Percentiles rank a stretch among this genome's conserved stretches.
phyloP scores from a whole-genome alignment of 768 basidiomycete species.

The Tylopilus cervinicoccineus region DNA sequence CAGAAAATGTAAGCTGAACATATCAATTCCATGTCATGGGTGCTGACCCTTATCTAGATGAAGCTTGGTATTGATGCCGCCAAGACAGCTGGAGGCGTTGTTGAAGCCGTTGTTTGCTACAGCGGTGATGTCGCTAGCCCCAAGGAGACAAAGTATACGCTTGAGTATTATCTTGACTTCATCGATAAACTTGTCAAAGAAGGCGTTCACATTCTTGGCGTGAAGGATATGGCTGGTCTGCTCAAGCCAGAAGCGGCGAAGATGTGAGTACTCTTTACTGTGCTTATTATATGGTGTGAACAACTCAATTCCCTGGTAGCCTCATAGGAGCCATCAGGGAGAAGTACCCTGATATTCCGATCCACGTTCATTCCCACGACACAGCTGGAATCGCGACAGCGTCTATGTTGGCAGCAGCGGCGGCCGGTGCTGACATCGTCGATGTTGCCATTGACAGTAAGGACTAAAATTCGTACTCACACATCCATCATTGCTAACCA shows the following conservation, averaged over 20 bases:
- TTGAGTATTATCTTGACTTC: slow-evolving; percentile 96
- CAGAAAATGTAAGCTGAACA: slow-evolving; percentile 61
- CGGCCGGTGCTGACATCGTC: slow-evolving; percentile 96
- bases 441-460: slow-evolving; percentile 98
- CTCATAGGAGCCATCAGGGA: slow-evolving; percentile 93
- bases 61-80: slow-evolving; percentile 98
- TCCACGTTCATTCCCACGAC: slow-evolving; percentile 99
- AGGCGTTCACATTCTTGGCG: slow-evolving; percentile 94
- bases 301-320: slow-evolving; percentile 36
- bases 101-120: slow-evolving; percentile 97
- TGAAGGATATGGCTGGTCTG: slow-evolving; percentile 99
- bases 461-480: slow-evolving; percentile 26
- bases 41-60: slow-evolving; percentile 55
- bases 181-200: slow-evolving; percentile 89
- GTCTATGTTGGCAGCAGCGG: slow-evolving; percentile 94
- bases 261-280: slow-evolving; percentile 48
- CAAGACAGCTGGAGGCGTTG: slow-evolving; percentile 98
- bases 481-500: slow-evolving; percentile 9
- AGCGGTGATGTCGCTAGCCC: slow-evolving; percentile 95
- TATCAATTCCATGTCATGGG: neutral
- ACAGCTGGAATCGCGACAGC: slow-evolving; percentile 97
- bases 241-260: slow-evolving; percentile 93
- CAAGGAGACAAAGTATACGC: slow-evolving; percentile 94
- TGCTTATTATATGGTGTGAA: neutral
- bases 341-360: slow-evolving; percentile 95